Conservation (phyloP, 164 flowering plant species). For the Buxus sempervirens region DNA sequence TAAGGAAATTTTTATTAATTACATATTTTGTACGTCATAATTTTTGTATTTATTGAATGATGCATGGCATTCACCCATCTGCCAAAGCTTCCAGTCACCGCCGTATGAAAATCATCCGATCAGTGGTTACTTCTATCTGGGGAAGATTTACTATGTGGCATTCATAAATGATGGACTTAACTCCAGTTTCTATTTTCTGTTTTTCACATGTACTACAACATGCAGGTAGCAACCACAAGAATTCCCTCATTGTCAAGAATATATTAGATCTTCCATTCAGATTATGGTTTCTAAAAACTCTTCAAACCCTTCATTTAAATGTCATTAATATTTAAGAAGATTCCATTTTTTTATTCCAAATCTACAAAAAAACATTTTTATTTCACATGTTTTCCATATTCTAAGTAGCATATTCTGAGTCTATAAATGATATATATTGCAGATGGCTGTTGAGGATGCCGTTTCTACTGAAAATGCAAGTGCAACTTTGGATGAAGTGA, state of each 20-base stretch:
- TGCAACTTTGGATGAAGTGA: slow-evolving; percentile 27
- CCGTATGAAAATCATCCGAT: background rate
- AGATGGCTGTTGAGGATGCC: slow-evolving; percentile 28
- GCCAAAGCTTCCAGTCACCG: background rate
- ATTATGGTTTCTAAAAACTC: background rate
- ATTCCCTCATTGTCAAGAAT: background rate
- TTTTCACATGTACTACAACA: background rate
- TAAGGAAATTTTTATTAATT: too few species aligned
- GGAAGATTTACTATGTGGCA: background rate
- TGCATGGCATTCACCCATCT: background rate
- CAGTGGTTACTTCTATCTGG: background rate
- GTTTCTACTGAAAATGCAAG: slow-evolving; percentile 19
- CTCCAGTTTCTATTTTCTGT: background rate
- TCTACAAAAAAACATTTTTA: background rate
- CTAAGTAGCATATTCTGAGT: background rate
- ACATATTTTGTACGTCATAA: background rate
- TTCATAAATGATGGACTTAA: background rate
- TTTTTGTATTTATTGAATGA: too few species aligned
- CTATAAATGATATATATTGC: slow-evolving; percentile 11
- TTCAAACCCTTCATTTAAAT: background rate
- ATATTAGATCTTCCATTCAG: background rate
- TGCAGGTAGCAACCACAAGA: background rate
- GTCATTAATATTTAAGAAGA: background rate
- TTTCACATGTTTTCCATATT: background rate
- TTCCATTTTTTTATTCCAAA: background rate